Base-by-base conservation (phyloP, 78 protist genomes). In the Thecamonas trahens region DNA sequence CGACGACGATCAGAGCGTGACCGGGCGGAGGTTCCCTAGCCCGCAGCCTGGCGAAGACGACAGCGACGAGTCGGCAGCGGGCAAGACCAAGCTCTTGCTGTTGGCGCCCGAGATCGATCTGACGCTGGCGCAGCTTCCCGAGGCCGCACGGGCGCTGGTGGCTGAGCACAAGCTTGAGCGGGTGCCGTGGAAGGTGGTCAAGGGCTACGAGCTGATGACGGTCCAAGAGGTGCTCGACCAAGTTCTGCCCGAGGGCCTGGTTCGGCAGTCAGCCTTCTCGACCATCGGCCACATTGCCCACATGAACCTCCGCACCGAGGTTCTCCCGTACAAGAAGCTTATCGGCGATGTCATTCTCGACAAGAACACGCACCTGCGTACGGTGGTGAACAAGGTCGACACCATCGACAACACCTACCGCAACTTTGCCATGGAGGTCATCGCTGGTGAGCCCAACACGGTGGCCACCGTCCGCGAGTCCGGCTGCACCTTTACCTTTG, bases 251-350 rank as follows among this genome's bases (percentile, higher is more conserved):
- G 34, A 38, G 24, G 70, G 72, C 15, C 0, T 86, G 24, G 68
- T 79, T 0, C 73, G 72, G 31, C 95, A 91, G 26, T 38, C 70
- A 15, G 67, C 80, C 34, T 95, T 88, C 63, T 95, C 90, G 71
- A 53, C 72, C n/a, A 82, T 94, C 17, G 99, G 99, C 20, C 95
- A 91, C 80, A 70, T 93, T 0, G 91, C 91, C 6, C 99, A 96
- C 64, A 1, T 94, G 28, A 96, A 96, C 65, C 80, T 96, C 37
- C 77, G 82, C 3, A 83, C 72, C 32, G 86, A 84, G 47, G 89
- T 63, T 9, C 61, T 88, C 28, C 91, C 92, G 28, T 92, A 72
- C 86, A 76, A 82, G 66, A 7, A 28, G 34, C 32, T 85, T 37
- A 94, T 96, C 13, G 99, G 96, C 3, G 72, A 91, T 47, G 95